Evolutionary conservation across 2,329 filamentous ascomycete species (phyloP), one percentile per base, ranked within the genome.

Genomic region (Malbranchea zuffiana): DNA sequence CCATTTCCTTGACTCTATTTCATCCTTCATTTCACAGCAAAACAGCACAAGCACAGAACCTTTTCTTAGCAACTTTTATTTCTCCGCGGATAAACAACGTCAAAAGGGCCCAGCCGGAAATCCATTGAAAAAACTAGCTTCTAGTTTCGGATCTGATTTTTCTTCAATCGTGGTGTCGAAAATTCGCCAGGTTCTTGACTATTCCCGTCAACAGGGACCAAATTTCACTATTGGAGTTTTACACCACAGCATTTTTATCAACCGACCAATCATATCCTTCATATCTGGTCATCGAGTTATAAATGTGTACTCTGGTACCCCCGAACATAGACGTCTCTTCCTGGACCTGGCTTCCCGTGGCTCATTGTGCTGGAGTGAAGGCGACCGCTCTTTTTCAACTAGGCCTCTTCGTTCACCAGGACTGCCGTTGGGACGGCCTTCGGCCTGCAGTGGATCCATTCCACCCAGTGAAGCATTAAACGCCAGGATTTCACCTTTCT

Each of bases 1-100:
- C 15, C 18, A 24, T 46, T 42, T 42, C 28, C 24, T 44, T 32
- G 21, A 26, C 20, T 27, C 15, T 28, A 28, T 37, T 35, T 32
- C 25, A 31, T 41, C 23, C 33, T 25, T 17, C 27, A 25, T 30
- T 39, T 11, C 16, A 28, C 20, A 17, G 27, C 16, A 30, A 16
- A 5, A 16, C 16, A 10, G 17, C 13, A 8, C 13, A 26, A 32
- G 5, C 20, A 5, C 35, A 13, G 8, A 20, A 7, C n/a, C n/a
- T n/a, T n/a, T n/a, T n/a, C n/a, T n/a, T n/a, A n/a, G n/a, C n/a
- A n/a, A n/a, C n/a, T n/a, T n/a, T n/a, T n/a, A n/a, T n/a, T n/a
- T n/a, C n/a, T n/a, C n/a, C n/a, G n/a, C n/a, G n/a, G n/a, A n/a
- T n/a, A n/a, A n/a, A n/a, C n/a, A n/a, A n/a, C n/a, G n/a, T n/a